Evolutionary conservation across 192 early-diverging fungal genomes (phyloP), one percentile per base, ranked within the genome.

Genomic region (Gryganskiella cystojenkinii): DNA sequence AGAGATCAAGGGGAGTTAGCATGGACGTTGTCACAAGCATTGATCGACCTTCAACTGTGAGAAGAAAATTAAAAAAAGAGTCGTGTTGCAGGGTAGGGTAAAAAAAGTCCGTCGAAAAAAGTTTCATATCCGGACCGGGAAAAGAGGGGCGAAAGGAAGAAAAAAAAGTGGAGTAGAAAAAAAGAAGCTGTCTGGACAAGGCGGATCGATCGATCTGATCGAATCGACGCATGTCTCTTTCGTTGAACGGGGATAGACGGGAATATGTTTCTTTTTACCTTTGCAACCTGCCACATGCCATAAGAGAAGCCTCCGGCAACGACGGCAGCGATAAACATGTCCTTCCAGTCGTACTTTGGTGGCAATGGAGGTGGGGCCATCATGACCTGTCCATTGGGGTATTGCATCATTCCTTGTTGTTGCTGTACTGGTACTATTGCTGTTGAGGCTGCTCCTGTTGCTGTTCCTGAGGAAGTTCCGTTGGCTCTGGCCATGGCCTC

Each of bases 301-400:
- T 96, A 97, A n/a, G 92, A 91, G 31, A 95, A 87, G 11, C 96
- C 96, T 57, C 91, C 93, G 17, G 91, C 90, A 14, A 95, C 89
- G 17, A 95, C 90, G 17, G 93, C 88, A 7, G 91, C 95, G 49
- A 99, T 91, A 79, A 95, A 91, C 67, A 94, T 90, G 79, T 99
- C 98, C 64, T 95, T 91, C 98, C 98, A 99, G 68, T 93, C 93
- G 52, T 91, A 86, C 44, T 88, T 83, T 27, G 91, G 71, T 49
- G 83, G 72, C 59, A 85, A 75, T 3, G 86, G 83, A 37, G 71
- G 70, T 49, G 54, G 79, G 35, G 63, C 74, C 52, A 65, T 47
- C 62, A 83, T 71, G 13, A 82, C 73, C n/a, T 78, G 61, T 63
- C 79, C 62, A 15, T 44, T 68, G 17, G 70, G 64, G 40, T 45